Conservation (phyloP, 805 yeast species). For the Clavispora vitiphila region DNA sequence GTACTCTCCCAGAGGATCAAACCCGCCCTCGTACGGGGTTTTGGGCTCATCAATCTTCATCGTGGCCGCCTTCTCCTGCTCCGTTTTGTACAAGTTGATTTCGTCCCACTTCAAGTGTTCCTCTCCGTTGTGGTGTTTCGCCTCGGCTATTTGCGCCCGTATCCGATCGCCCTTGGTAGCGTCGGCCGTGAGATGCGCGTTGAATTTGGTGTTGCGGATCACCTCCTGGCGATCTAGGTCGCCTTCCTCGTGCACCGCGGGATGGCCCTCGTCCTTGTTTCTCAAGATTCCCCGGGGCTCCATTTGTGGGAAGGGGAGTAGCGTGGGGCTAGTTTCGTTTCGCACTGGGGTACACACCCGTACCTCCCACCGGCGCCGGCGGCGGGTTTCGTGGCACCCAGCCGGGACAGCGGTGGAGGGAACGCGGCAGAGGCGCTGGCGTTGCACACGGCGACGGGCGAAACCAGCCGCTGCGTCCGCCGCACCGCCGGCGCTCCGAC, state of each 20-base stretch:
- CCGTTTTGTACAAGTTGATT: constrained; percentile 64
- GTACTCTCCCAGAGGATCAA: constrained; percentile 75
- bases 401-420: no score
- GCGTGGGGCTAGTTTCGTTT: no score
- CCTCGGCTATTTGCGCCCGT: constrained; percentile 40
- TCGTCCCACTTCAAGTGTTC: constrained; percentile 79
- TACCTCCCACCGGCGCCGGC: no score
- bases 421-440: no score
- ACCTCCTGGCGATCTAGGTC: constrained; percentile 63
- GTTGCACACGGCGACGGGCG: no score
- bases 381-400: no score
- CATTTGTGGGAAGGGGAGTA: constrained; percentile 3
- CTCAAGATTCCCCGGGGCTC: constrained; percentile 46
- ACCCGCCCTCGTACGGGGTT: constrained; percentile 91
- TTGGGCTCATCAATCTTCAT: constrained; percentile 92
- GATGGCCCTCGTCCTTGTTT: constrained; percentile 36
- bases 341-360: no score
- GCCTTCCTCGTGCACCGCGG: constrained; percentile 9
- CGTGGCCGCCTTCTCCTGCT: constrained; percentile 66
- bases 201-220: constrained; percentile 70
- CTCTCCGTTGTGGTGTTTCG: constrained; percentile 14
- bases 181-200: constrained; percentile 49
- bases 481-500: no score
- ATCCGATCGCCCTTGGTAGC: constrained; percentile 40
- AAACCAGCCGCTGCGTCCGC: no score